Percentiles rank a stretch among this genome's conserved stretches.
Conservation (phyloP, 2,329 filamentous ascomycete species). For the Epichloe uncinata region DNA sequence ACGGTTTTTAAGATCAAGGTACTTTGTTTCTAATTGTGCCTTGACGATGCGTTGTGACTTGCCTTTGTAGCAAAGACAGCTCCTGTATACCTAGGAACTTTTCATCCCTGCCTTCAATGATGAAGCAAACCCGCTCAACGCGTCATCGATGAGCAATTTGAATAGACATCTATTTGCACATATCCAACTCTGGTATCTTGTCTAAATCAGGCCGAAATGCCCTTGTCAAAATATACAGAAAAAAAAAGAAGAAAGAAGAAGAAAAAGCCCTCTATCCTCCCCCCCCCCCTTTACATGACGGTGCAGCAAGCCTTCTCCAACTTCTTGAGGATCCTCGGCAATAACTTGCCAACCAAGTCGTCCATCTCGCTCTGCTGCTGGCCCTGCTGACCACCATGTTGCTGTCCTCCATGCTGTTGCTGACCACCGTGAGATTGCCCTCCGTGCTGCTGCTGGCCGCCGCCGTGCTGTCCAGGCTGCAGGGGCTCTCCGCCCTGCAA, state of each 20-base stretch:
- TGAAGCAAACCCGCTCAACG: too few relatives aligned
- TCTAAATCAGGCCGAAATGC: background rate
- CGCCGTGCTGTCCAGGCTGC: slow-evolving; percentile 22
- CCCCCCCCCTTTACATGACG: slow-evolving; percentile 47
- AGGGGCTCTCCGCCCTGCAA: slow-evolving; percentile 58
- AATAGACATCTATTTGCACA: too few relatives aligned
- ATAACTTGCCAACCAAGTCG: slow-evolving; percentile 44
- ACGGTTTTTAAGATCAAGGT: too few relatives aligned
- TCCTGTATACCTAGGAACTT: too few relatives aligned
- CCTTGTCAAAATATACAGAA: background rate
- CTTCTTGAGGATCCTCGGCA: slow-evolving; percentile 48
- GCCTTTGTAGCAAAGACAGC: too few relatives aligned
- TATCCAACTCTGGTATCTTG: background rate
- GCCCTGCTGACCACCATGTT: slow-evolving; percentile 26
- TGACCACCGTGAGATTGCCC: slow-evolving; percentile 28
- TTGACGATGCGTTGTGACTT: too few relatives aligned
- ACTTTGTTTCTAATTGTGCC: too few relatives aligned
- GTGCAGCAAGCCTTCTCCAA: slow-evolving; percentile 58
- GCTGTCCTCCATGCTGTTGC: slow-evolving; percentile 14
- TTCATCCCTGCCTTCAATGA: too few relatives aligned
- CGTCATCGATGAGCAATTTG: too few relatives aligned
- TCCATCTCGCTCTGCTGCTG: slow-evolving; percentile 42
- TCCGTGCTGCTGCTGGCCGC: slow-evolving; percentile 19
- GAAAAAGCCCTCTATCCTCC: background rate
- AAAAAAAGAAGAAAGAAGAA: background rate